Conservation (phyloP, 345 rosid genomes). For the Eucalyptus sp. region DNA sequence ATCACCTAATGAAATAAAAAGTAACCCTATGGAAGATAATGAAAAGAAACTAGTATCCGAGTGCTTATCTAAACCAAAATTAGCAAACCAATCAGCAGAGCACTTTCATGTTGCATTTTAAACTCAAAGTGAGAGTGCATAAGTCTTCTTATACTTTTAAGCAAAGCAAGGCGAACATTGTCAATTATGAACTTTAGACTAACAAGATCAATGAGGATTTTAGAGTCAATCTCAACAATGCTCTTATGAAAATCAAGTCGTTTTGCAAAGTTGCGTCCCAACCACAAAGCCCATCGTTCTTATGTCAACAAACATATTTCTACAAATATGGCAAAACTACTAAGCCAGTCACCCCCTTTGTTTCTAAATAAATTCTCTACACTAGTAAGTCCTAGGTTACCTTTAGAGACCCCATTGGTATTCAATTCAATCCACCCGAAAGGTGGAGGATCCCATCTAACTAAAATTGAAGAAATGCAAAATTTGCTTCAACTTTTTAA, state of each 20-base stretch:
- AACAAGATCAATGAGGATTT: background rate
- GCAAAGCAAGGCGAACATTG: background rate
- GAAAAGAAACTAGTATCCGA: too few species aligned
- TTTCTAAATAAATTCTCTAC: background rate
- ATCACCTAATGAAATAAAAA: background rate
- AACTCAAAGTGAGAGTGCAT: background rate
- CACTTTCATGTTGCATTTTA: too few species aligned
- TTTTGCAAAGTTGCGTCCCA: background rate
- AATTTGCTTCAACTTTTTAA: background rate
- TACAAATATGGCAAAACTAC: background rate
- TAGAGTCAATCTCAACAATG: background rate
- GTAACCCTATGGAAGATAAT: background rate
- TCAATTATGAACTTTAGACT: background rate
- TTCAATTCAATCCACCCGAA: rapidly evolving
- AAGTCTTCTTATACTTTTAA: background rate
- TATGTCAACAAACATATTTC: background rate
- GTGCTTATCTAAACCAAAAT: background rate
- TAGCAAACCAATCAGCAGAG: background rate
- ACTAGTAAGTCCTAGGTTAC: background rate
- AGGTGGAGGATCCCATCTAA: background rate
- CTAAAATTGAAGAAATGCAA: background rate
- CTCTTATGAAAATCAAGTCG: background rate
- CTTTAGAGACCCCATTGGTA: background rate
- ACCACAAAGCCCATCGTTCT: background rate
- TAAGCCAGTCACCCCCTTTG: background rate